phyloP scores from a whole-genome alignment of 441 rosid genomes.

The Corymbia calophylla region DNA sequence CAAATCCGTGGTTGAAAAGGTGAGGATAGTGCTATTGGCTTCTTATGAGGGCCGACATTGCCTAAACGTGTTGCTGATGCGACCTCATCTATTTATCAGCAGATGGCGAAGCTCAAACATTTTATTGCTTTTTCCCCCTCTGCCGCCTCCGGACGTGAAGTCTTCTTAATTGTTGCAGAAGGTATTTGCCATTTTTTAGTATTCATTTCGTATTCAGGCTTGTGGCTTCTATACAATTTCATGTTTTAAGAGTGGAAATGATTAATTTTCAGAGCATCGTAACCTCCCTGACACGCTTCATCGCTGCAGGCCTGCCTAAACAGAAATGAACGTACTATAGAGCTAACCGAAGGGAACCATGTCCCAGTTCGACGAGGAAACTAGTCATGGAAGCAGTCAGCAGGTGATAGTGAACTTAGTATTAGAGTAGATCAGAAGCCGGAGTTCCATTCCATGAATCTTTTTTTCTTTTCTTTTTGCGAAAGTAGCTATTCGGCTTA shows the following conservation, averaged over 20 bases:
- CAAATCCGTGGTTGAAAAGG: conserved; percentile 35
- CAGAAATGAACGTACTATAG: conserved; percentile 27
- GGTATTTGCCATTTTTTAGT: not conserved
- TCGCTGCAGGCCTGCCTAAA: conserved; percentile 36
- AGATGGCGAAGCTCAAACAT: not conserved
- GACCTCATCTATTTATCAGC: not conserved
- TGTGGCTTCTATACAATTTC: not conserved
- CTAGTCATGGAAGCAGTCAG: conserved; percentile 46
- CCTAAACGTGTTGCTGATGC: not conserved
- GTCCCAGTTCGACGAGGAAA: conserved; percentile 24
- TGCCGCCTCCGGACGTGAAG: not conserved
- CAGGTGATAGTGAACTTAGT: too few relatives aligned
- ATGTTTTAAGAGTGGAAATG: not conserved
- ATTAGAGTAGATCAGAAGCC: too few relatives aligned
- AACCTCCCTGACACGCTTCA: not conserved
- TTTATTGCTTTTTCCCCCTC: not conserved
- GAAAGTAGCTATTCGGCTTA: too few relatives aligned
- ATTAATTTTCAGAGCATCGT: not conserved
- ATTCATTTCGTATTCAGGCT: not conserved
- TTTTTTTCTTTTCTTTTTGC: too few relatives aligned
- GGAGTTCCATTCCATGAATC: too few relatives aligned
- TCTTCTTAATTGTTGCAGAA: not conserved
- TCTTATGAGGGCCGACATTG: not conserved
- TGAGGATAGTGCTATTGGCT: not conserved
- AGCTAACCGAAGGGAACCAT: conserved; percentile 23